These are phyloP conservation scores for Blastobotrys terrestris DNA, from an alignment of 805 yeast species.

Conservation along the genomic window DNA sequence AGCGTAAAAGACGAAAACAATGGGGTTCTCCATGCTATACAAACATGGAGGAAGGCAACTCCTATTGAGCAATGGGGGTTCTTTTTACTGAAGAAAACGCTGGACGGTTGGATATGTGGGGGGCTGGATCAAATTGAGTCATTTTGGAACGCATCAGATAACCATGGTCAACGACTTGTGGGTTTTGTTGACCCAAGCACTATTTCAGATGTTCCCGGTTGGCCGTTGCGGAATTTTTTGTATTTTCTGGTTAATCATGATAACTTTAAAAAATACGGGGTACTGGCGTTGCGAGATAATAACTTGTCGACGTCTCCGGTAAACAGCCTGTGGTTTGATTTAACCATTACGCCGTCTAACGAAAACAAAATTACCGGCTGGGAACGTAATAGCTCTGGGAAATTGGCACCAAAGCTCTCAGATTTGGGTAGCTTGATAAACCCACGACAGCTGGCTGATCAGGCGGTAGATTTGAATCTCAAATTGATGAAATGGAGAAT, in stretches of 20 bases:
- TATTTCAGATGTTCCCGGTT: conserved; percentile 38
- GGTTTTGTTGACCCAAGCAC: conserved; percentile 39
- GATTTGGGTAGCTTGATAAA: conserved; percentile 77
- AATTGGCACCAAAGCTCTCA: conserved; percentile 74
- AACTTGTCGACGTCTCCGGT: conserved; percentile 3
- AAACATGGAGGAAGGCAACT: conserved; percentile 11
- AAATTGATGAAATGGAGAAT: conserved; percentile 96
- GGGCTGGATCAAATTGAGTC: conserved; percentile 17
- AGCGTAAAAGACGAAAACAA: neutral
- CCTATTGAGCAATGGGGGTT: conserved; percentile 24
- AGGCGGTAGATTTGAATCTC: conserved; percentile 85
- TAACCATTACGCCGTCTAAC: conserved; percentile 18
- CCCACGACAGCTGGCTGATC: conserved; percentile 78
- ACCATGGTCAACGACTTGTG: conserved; percentile 20
- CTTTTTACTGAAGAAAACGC: conserved; percentile 21
- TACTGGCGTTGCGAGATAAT: conserved; percentile 36
- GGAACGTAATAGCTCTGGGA: conserved; percentile 73
- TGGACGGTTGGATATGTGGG: conserved; percentile 14
- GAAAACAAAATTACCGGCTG: conserved; percentile 63
- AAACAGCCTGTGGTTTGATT: conserved; percentile 25
- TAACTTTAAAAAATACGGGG: conserved; percentile 30
- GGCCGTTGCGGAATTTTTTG: conserved; percentile 54
- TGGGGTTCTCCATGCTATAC: conserved; percentile 6
- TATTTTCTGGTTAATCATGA: conserved; percentile 33
- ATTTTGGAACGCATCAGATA: conserved; percentile 10